Percentiles rank a stretch among this genome's conserved stretches.
Evolutionary conservation across 2,329 filamentous ascomycete species (phyloP).

Genomic region (Colletotrichum orchidophilum): DNA sequence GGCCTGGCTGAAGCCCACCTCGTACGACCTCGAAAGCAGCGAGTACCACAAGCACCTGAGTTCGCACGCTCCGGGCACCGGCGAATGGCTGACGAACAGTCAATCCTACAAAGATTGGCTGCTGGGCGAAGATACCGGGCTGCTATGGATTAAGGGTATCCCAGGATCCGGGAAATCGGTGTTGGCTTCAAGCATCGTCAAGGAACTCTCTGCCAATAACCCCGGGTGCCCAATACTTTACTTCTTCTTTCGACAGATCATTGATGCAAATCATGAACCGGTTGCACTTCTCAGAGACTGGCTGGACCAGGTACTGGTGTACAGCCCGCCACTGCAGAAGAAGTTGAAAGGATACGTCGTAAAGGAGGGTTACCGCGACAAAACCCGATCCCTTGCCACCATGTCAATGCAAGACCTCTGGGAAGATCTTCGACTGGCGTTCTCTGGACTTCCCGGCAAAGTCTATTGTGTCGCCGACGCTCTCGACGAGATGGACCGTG

Average conservation of each 20-base stretch:
- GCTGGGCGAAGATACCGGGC: background rate
- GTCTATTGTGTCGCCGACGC: constrained; percentile 54
- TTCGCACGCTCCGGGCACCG: constrained; percentile 37
- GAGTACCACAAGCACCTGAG: constrained; percentile 41
- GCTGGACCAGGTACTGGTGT: constrained; percentile 43
- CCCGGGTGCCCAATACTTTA: constrained; percentile 42
- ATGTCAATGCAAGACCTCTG: constrained; percentile 41
- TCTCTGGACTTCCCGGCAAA: constrained; percentile 34
- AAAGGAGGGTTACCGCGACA: background rate
- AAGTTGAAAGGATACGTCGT: constrained; percentile 34
- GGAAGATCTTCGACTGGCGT: constrained; percentile 39
- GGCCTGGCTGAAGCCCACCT: constrained; percentile 43
- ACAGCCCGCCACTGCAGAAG: constrained; percentile 42
- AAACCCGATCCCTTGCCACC: constrained; percentile 25
- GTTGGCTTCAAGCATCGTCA: background rate
- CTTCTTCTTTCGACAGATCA: constrained; percentile 52
- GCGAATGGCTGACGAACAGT: constrained; percentile 33
- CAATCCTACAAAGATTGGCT: constrained; percentile 35
- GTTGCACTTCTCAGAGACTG: constrained; percentile 45
- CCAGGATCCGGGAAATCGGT: constrained; percentile 44
- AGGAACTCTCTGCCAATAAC: background rate
- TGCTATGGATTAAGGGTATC: constrained; percentile 45
- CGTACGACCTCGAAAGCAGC: constrained; percentile 38
- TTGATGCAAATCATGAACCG: constrained; percentile 46
- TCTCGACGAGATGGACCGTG: constrained; percentile 57